Percentiles rank a stretch among this genome's conserved stretches.
Conservation (phyloP, 805 yeast genomes). For the Ogataea corticis region DNA sequence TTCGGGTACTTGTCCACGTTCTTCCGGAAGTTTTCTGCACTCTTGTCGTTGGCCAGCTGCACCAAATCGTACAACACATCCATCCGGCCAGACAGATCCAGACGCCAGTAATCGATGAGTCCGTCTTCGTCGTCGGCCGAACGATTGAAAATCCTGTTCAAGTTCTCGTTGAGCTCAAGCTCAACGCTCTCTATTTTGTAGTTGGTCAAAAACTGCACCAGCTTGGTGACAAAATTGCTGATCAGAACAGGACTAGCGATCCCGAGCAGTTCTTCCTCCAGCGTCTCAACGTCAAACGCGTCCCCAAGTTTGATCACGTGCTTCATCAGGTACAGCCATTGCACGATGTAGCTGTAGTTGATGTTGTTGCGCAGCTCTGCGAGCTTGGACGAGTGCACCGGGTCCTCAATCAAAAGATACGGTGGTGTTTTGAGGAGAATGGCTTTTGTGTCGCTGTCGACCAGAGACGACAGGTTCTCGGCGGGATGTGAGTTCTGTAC, state of each 20-base stretch:
- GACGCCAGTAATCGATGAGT: constrained; percentile 20
- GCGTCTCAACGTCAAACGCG: constrained; percentile 55
- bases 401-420: constrained; percentile 39
- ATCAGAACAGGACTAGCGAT: constrained; percentile 42
- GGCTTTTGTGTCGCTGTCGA: constrained; percentile 37
- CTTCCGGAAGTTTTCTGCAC: constrained; percentile 48
- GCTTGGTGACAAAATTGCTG: constrained; percentile 43
- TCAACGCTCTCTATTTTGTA: constrained; percentile 30
- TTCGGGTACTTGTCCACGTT: constrained; percentile 41
- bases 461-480: constrained; percentile 27
- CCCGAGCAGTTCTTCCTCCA: constrained; percentile 62
- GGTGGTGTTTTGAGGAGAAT: constrained; percentile 43
- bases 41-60: constrained; percentile 41
- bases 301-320: constrained; percentile 54
- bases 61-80: constrained; percentile 46
- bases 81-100: constrained; percentile 48
- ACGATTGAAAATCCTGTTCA: constrained; percentile 9
- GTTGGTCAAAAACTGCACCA: constrained; percentile 43
- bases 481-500: constrained; percentile 33
- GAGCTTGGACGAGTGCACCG: constrained; percentile 33
- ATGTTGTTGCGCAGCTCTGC: constrained; percentile 37
- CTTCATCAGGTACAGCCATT: constrained; percentile 59
- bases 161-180: constrained; percentile 31
- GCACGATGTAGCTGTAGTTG: constrained; percentile 42
- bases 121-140: constrained; percentile 8